These are phyloP conservation scores for Bolboschoenoplectus hybrid DNA, from an alignment of 202 grass and related monocot species.

Conservation along the genomic window DNA sequence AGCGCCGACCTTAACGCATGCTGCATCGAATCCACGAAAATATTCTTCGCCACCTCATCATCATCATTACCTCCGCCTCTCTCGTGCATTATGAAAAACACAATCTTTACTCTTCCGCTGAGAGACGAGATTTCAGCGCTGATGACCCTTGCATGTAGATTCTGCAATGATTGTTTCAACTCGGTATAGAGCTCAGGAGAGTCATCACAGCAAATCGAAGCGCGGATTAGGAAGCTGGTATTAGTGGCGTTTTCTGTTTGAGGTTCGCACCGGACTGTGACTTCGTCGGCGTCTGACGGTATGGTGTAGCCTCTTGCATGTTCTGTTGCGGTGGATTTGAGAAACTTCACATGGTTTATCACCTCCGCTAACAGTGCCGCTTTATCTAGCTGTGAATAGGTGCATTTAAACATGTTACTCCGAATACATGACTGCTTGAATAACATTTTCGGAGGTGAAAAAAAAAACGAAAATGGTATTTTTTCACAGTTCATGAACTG, in stretches of 20 bases:
- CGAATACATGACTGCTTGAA: background rate
- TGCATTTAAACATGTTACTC: background rate
- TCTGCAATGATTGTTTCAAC: constrained; percentile 56
- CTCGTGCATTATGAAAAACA: constrained; percentile 48
- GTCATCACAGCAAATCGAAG: constrained; percentile 82
- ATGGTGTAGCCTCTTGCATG: constrained; percentile 54
- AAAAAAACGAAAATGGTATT: background rate
- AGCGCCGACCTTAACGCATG: constrained; percentile 61
- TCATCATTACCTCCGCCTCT: constrained; percentile 13
- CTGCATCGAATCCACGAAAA: constrained; percentile 42
- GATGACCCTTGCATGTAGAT: constrained; percentile 51
- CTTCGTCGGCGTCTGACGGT: constrained; percentile 72
- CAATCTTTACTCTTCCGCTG: constrained; percentile 62
- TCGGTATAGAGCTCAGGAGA: constrained; percentile 62
- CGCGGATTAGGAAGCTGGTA: constrained; percentile 41
- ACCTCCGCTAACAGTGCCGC: constrained; percentile 79
- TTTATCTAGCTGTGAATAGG: constrained; percentile 72
- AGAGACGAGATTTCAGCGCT: constrained; percentile 77
- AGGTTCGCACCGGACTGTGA: constrained; percentile 50
- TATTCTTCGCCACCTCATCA: constrained; percentile 32
- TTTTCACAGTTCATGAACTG: background rate
- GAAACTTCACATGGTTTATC: constrained; percentile 74
- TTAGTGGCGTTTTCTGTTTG: background rate
- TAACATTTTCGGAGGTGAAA: background rate
- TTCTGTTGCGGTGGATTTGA: constrained; percentile 58